phyloP scores from a whole-genome alignment of 257 asterid genomes.

The Leonotis leonurus region DNA sequence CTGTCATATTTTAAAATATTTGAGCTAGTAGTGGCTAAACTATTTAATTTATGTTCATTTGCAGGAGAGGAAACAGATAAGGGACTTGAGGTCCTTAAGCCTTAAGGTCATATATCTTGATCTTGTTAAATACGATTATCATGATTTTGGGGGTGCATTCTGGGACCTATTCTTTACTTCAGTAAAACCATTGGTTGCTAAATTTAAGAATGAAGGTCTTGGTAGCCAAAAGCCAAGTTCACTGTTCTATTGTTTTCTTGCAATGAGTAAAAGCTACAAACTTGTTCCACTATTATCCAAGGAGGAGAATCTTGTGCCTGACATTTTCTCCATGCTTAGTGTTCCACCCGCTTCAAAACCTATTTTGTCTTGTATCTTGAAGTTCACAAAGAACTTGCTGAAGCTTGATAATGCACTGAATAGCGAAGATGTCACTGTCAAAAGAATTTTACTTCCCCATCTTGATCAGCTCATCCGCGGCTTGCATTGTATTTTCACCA shows the following conservation, averaged over 20 bases:
- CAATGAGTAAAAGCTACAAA: conserved; percentile 78
- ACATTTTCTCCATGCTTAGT: conserved; percentile 65
- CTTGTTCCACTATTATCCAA: conserved; percentile 52
- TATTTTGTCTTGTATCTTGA: conserved; percentile 51
- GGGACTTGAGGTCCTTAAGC: conserved; percentile 85
- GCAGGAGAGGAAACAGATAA: conserved; percentile 71
- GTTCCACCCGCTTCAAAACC: conserved; percentile 68
- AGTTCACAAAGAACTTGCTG: conserved; percentile 72
- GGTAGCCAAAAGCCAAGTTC: conserved; percentile 84
- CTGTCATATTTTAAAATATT: not conserved
- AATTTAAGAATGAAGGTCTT: conserved; percentile 77
- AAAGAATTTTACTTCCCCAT: conserved; percentile 55
- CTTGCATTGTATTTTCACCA: conserved; percentile 50
- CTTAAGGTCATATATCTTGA: conserved; percentile 57
- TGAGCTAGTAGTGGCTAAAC: not conserved
- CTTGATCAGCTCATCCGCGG: conserved; percentile 57
- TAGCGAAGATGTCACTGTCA: conserved; percentile 35
- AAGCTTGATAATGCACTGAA: conserved; percentile 61
- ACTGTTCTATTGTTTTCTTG: conserved; percentile 81
- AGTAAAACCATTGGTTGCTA: conserved; percentile 50
- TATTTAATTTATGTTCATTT: conserved; percentile 1
- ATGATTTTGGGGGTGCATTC: conserved; percentile 57
- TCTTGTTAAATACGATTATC: conserved; percentile 54
- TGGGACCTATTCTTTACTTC: conserved; percentile 79
- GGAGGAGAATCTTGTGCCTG: conserved; percentile 71